Evolutionary conservation across 306 rosid genomes (phyloP).

Genomic region (Dalbergia oliveri): DNA sequence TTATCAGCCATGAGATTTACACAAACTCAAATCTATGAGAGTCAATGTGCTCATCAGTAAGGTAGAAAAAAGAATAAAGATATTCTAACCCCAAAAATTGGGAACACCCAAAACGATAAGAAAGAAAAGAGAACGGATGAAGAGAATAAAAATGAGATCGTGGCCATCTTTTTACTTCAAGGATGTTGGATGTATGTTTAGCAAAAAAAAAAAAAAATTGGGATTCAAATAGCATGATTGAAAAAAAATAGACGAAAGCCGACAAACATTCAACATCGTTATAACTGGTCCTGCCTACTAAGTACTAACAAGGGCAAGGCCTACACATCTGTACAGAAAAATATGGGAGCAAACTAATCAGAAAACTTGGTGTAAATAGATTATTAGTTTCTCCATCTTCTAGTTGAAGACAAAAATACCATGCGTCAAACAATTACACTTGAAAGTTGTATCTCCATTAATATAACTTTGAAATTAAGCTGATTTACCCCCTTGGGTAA

Average conservation of each 20-base stretch:
- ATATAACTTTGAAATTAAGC: background rate
- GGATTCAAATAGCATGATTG: no score
- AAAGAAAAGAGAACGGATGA: no score
- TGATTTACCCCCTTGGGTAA: background rate
- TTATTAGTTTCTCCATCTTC: background rate
- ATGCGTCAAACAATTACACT: constrained; percentile 2
- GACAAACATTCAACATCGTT: constrained; percentile 13
- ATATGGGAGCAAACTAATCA: constrained; percentile 1
- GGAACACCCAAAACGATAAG: no score
- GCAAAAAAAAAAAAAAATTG: no score
- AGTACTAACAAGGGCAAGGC: background rate
- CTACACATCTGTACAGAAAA: background rate
- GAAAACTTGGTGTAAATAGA: background rate
- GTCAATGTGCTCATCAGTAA: background rate
- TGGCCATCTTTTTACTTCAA: no score
- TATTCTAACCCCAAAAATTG: no score
- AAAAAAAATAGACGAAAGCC: background rate
- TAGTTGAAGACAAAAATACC: background rate
- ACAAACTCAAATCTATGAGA: no score
- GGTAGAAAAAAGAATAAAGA: no score
- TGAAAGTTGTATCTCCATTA: background rate
- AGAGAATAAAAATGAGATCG: no score
- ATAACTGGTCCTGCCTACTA: background rate
- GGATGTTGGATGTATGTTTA: no score
- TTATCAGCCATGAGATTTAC: no score